These are phyloP conservation scores for Fomitopsis serialis DNA, from an alignment of 768 basidiomycete genomes.

Conservation along the genomic window DNA sequence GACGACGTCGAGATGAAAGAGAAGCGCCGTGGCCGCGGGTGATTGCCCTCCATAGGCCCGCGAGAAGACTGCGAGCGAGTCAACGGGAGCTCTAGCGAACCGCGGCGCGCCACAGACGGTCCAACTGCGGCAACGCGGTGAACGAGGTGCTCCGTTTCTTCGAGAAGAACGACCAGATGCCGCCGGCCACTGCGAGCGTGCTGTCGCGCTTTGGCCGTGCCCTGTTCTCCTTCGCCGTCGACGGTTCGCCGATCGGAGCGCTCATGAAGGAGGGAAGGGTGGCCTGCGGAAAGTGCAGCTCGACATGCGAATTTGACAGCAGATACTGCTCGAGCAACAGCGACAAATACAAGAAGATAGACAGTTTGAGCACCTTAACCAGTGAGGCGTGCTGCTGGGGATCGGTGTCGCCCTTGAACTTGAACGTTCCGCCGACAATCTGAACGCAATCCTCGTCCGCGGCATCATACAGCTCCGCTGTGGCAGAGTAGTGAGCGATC, in stretches of 20 bases:
- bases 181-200: slow-evolving; percentile 12
- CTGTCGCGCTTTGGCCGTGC: slow-evolving; percentile 14
- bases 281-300: slow-evolving; percentile 36
- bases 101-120: slow-evolving; percentile 25
- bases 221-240: slow-evolving; percentile 10
- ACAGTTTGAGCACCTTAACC: slow-evolving; percentile 42
- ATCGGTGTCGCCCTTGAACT: slow-evolving; percentile 42
- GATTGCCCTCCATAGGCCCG: slow-evolving; percentile 3
- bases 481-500: neutral
- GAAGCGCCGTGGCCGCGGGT: slow-evolving; percentile 10
- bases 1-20: slow-evolving; percentile 11
- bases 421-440: slow-evolving; percentile 61
- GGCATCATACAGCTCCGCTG: slow-evolving; percentile 6
- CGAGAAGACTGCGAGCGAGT: slow-evolving; percentile 8
- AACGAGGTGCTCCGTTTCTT: slow-evolving; percentile 31
- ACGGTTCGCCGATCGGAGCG: slow-evolving; percentile 11
- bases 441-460: slow-evolving; percentile 23
- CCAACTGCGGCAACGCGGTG: slow-evolving; percentile 21
- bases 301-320: slow-evolving; percentile 44
- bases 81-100: slow-evolving; percentile 36
- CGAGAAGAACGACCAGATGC: slow-evolving; percentile 32
- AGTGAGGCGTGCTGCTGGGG: slow-evolving; percentile 38
- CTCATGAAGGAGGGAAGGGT: slow-evolving; percentile 8
- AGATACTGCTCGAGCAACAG: slow-evolving; percentile 58
- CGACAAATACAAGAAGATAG: slow-evolving; percentile 50